Evolutionary conservation across 768 basidiomycete genomes (phyloP).

Genomic region (Chiua virens): DNA sequence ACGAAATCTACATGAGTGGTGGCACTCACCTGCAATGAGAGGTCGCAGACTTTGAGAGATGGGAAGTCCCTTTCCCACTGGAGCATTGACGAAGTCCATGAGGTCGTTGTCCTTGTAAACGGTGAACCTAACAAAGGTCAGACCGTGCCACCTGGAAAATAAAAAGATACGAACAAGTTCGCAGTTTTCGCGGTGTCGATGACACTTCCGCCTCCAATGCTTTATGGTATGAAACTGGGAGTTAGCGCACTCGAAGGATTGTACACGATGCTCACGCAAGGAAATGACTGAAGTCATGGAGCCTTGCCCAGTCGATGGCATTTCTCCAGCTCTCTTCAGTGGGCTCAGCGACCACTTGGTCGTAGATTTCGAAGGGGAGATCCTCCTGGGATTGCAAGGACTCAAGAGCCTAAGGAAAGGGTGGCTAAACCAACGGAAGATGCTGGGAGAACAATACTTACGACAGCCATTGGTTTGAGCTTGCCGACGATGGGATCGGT

Average conservation of each 20-base stretch:
- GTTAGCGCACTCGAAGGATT: not conserved
- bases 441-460: conserved; percentile 35
- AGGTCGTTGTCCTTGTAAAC: conserved; percentile 92
- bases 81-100: conserved; percentile 97
- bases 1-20: not conserved
- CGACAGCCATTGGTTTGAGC: conserved; percentile 79
- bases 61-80: conserved; percentile 88
- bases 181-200: conserved; percentile 97
- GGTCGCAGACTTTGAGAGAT: conserved; percentile 74
- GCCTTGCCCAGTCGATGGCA: conserved; percentile 85
- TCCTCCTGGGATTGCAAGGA: conserved; percentile 77
- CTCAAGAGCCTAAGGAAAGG: conserved; percentile 57
- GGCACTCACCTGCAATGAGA: conserved; percentile 68
- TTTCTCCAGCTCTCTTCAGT: conserved; percentile 88
- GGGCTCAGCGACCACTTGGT: conserved; percentile 83
- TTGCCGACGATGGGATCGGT: conserved; percentile 86
- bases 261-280: conserved; percentile 60
- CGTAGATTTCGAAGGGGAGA: conserved; percentile 80
- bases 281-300: conserved; percentile 91
- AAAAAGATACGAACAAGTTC: conserved; percentile 62
- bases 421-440: not conserved
- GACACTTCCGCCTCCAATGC: conserved; percentile 90
- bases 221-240: conserved; percentile 26
- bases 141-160: not conserved
- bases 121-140: conserved; percentile 56